These are phyloP conservation scores for Grosmannia huntii DNA, from an alignment of 2,329 filamentous ascomycete genomes.

Conservation along the genomic window DNA sequence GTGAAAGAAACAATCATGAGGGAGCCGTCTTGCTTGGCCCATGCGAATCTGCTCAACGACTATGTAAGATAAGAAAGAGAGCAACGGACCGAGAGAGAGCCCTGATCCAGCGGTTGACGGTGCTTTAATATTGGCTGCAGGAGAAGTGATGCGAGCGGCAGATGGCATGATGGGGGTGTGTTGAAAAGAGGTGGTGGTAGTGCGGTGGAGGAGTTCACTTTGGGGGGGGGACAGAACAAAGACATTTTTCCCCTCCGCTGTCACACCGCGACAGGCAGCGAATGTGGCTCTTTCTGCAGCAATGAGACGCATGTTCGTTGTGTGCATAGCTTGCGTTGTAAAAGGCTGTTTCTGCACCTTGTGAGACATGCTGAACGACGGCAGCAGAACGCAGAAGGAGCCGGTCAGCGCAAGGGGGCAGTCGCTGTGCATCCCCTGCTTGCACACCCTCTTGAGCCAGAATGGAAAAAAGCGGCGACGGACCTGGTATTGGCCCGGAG, in stretches of 20 bases:
- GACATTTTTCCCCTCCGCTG: not conserved
- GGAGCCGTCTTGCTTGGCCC: not conserved
- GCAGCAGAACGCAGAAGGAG: not conserved
- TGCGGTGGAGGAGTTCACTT: not conserved
- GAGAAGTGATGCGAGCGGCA: not conserved
- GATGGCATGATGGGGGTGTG: not conserved
- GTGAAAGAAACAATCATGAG: not conserved
- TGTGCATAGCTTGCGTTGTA: not conserved
- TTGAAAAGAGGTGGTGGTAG: not conserved
- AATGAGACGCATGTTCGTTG: not conserved
- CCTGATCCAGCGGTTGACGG: slow-evolving; percentile 27
- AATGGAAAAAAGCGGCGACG: not conserved
- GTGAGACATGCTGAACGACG: not conserved
- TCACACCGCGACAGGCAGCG: not conserved
- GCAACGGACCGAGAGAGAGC: not conserved
- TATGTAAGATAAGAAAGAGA: too few relatives aligned
- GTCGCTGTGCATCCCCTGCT: not conserved
- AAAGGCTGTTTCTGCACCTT: not conserved
- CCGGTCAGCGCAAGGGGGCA: not conserved
- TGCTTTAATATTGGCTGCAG: slow-evolving; percentile 40
- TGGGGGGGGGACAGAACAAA: not conserved
- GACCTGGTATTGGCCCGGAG: not conserved
- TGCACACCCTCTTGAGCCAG: not conserved
- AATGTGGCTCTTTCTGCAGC: not conserved
- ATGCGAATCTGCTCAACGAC: too few relatives aligned